Conservation (phyloP, 352 stramenopile genomes). For the Globisporangium orthogonon region DNA sequence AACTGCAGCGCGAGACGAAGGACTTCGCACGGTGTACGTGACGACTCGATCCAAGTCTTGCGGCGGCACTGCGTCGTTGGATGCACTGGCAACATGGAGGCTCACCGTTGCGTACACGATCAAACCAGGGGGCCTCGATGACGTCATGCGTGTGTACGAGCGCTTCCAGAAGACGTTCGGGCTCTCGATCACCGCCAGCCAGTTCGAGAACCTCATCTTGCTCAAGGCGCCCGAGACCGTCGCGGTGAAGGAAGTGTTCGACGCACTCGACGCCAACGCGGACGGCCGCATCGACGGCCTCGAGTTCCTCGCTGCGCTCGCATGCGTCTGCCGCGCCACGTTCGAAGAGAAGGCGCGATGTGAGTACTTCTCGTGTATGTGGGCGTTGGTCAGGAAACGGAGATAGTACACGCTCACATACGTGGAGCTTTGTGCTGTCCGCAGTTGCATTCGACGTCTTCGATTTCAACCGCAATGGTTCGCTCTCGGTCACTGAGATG, state of each 20-base stretch:
- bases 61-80: not conserved
- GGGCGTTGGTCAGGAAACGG: not conserved
- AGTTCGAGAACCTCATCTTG: slow-evolving; percentile 69
- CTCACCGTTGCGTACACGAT: not conserved
- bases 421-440: not conserved
- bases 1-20: slow-evolving; percentile 66
- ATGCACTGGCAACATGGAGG: not conserved
- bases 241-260: slow-evolving; percentile 63
- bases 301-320: slow-evolving; percentile 67
- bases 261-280: slow-evolving; percentile 59
- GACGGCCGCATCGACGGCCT: slow-evolving; percentile 77
- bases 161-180: slow-evolving; percentile 74
- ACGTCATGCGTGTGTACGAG: slow-evolving; percentile 51
- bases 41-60: not conserved
- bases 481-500: slow-evolving; percentile 64
- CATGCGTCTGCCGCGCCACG: slow-evolving; percentile 56
- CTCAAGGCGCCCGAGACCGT: slow-evolving; percentile 56
- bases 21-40: slow-evolving; percentile 70
- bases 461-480: slow-evolving; percentile 78
- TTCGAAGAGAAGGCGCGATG: slow-evolving; percentile 81
- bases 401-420: not conserved
- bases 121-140: slow-evolving; percentile 48
- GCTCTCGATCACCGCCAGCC: slow-evolving; percentile 62
- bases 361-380: slow-evolving; percentile 13
- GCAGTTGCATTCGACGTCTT: slow-evolving; percentile 71